Base-by-base conservation (phyloP, 768 basidiomycete species). In the Suillus tomentosus region DNA sequence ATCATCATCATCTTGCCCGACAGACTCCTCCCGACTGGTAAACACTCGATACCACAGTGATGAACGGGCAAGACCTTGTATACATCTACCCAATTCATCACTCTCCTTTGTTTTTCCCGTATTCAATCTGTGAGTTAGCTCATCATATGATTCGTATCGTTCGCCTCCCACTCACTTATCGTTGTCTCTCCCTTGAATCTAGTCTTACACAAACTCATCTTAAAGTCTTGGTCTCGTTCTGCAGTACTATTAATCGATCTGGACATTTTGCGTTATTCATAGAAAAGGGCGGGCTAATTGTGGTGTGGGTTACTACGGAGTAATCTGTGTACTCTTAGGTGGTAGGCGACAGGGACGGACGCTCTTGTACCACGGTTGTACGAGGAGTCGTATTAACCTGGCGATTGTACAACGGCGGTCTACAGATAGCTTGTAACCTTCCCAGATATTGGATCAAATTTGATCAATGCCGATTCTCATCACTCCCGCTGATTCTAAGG, bases 401-500 rank as follows among this genome's bases (percentile, higher is more conserved):
- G 39, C 15, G 17, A 58, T 57, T 57, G 56, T 27, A 58, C 24
- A 13, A 39, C 17, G 24, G 40, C 24, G 10, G 17, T 42, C 57
- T 58, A 42, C 19, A 27, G 10, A 58, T 58, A 42, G 24, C 39
- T 24, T 58, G 57, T 31, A 57, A 57, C 34, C 22, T 57, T 57
- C 15, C 37, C 37, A 57, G 22, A 57, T 57, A 24, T 51, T 39
- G 37, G 15, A 39, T 39, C 37, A 40, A 24, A 39, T 37, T 24
- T 10, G 9, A 55, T 55, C 5, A 37, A 56, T 57, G 37, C 22
- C 13, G n/a, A n/a, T 22, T 11, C 34, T 5, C 7, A 55, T 55
- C n/a, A 13, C 19, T 55, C 55, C 36, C 36, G 37, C 36, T 7
- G n/a, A 37, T n/a, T 56, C 13, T 13, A n/a, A 55, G 54, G 36